Conservation (phyloP, 768 basidiomycete species). For the Pulveroboletus sp. region DNA sequence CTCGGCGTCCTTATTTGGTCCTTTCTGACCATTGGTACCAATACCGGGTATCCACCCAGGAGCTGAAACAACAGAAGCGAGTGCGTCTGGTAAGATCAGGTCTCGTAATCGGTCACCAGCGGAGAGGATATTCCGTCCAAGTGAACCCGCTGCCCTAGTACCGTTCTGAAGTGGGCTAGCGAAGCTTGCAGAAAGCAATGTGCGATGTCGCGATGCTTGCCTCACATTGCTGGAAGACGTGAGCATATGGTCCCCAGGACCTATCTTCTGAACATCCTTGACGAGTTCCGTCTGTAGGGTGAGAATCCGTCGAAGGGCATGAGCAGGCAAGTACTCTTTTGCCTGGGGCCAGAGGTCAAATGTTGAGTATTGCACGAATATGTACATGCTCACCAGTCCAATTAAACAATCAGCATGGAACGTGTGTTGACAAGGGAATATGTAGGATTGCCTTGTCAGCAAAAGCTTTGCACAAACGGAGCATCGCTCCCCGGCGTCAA, state of each 20-base stretch:
- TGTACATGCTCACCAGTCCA: conserved; percentile 62
- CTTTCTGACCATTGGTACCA: conserved; percentile 43
- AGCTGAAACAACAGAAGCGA: conserved; percentile 77
- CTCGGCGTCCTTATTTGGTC: conserved; percentile 43
- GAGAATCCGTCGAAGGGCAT: conserved; percentile 79
- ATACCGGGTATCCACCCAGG: conserved; percentile 76
- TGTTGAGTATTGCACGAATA: not conserved
- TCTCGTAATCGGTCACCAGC: conserved; percentile 89
- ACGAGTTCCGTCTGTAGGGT: conserved; percentile 81
- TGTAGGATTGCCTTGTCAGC: conserved; percentile 90
- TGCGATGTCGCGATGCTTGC: conserved; percentile 52
- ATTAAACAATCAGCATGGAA: conserved; percentile 99
- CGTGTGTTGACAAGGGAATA: conserved; percentile 95
- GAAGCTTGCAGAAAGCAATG: conserved; percentile 75
- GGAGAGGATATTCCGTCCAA: conserved; percentile 77
- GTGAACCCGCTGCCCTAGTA: conserved; percentile 57
- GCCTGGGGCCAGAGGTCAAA: conserved; percentile 45
- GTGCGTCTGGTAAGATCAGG: conserved; percentile 89
- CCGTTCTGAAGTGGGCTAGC: conserved; percentile 55
- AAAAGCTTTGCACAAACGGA: conserved; percentile 72
- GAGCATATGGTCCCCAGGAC: conserved; percentile 31
- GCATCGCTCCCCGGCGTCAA: conserved; percentile 84
- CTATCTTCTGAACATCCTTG: conserved; percentile 38
- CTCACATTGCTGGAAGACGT: conserved; percentile 34
- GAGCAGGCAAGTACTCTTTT: conserved; percentile 84